Evolutionary conservation across 2,329 filamentous ascomycete genomes (phyloP), one percentile per base, ranked within the genome.

Genomic region (Aspergillus japonicus): DNA sequence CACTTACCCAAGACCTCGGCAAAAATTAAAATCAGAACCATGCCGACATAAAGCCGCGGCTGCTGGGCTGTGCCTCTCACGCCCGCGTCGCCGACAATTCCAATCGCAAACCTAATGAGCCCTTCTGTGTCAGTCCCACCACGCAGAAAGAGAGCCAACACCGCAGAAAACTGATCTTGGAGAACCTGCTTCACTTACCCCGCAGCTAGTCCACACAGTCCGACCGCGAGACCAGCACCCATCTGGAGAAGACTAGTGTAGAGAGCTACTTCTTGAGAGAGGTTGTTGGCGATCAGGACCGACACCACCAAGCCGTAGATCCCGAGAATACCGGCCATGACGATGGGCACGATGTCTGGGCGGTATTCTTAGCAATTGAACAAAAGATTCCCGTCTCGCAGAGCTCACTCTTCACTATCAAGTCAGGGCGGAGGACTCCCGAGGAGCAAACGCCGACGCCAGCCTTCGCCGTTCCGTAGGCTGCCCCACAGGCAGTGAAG

Each of bases 311-410:
- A 86, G 73, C 91, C 91, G 82, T 94, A 99, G 80, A 99, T 98
- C 90, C 92, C 95, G 82, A 99, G 97, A 81, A 99, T 99, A 98
- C 95, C 95, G 85, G 95, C 95, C 95, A 99, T 99, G 88, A 99
- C 96, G 81, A 98, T 94, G 77, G 94, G 94, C 66, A 98, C 94
- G 80, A 98, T 97, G 86, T 97, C 94, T 98, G 2, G 7, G 2
- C 26, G 1, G 1, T 8, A 8, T 1, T 26, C 2, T 26, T 26
- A 26, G 26, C 1, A 26, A 2, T 26, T 26, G 26, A 26, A 8
- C 26, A 8, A 6, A 7, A 8, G 26, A 2, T 2, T 8, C 2
- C 26, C 7, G 7, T 26, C 26, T 26, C 7, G 26, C 26, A 26
- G 7, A 26, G 0, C 26, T 26, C 1, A 98, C 94, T 98, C 90